These are phyloP conservation scores for Coccomyxa subellipsoidea DNA, from an alignment of 163 green algal species.

Conservation along the genomic window DNA sequence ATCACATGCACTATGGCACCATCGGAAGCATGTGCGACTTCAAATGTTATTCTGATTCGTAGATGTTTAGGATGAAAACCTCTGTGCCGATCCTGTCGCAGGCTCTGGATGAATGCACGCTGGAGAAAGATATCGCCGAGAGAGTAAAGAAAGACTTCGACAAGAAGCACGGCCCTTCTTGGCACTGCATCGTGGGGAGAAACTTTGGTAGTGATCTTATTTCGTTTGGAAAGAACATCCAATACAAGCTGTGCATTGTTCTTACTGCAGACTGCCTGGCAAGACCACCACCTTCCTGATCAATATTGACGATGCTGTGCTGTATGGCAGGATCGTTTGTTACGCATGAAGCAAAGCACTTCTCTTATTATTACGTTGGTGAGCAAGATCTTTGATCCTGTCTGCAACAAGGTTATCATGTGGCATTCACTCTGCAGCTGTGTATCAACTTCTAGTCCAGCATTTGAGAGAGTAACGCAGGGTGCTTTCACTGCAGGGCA, in stretches of 20 bases:
- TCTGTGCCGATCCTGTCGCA: too few relatives aligned
- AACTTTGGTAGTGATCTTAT: slow-evolving; percentile 81
- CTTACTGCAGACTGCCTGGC: too few relatives aligned
- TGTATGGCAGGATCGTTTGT: slow-evolving; percentile 85
- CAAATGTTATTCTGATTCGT: too few relatives aligned
- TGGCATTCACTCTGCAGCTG: too few relatives aligned
- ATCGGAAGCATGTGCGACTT: neutral
- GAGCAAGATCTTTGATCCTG: neutral
- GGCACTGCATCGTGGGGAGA: slow-evolving; percentile 97
- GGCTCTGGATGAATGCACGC: slow-evolving; percentile 95
- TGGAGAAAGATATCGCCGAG: slow-evolving; percentile 98
- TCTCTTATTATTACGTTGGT: slow-evolving; percentile 96
- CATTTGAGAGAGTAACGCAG: too few relatives aligned
- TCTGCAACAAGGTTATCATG: too few relatives aligned
- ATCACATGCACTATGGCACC: neutral
- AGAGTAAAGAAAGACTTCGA: slow-evolving; percentile 99
- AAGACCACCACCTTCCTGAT: too few relatives aligned
- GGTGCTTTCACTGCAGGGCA: slow-evolving; percentile 8
- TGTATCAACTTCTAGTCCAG: too few relatives aligned
- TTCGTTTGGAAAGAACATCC: neutral
- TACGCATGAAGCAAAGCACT: slow-evolving; percentile 97
- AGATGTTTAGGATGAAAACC: too few relatives aligned
- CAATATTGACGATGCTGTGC: too few relatives aligned
- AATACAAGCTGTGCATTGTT: too few relatives aligned
- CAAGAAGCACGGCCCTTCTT: slow-evolving; percentile 95